Conservation (phyloP, 2,329 filamentous ascomycete species). For the Apiospora rasikravindrae region DNA sequence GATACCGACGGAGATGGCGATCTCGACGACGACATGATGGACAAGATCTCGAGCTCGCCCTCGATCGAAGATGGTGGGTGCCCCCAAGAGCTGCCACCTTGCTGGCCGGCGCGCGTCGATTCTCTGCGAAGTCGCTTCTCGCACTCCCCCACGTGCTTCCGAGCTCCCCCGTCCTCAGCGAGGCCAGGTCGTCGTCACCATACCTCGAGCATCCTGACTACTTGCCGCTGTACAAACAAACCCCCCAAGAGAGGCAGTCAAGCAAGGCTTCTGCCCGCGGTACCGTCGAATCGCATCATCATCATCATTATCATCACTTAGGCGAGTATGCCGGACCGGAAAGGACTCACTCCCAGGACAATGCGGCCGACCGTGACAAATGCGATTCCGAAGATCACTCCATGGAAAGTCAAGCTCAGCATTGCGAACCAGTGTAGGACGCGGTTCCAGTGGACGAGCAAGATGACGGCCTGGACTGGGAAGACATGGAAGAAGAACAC, state of each 20-base stretch:
- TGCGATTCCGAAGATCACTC: conserved; percentile 27
- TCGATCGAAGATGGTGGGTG: conserved; percentile 99
- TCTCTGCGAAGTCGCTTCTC: conserved; percentile 44
- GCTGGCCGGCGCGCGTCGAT: conserved; percentile 51
- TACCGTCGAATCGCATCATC: conserved; percentile 48
- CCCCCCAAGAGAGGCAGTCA: conserved; percentile 32
- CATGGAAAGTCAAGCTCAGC: conserved; percentile 35
- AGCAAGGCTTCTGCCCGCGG: conserved; percentile 40
- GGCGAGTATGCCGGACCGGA: conserved; percentile 50
- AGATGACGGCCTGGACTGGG: conserved; percentile 32
- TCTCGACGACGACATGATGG: conserved; percentile 92
- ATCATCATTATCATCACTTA: conserved; percentile 55
- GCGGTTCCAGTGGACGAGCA: neutral
- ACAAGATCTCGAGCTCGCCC: conserved; percentile 97
- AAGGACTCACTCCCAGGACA: conserved; percentile 27
- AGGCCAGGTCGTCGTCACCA: conserved; percentile 48
- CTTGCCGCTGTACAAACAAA: conserved; percentile 33
- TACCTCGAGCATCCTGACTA: conserved; percentile 46
- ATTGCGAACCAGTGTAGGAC: conserved; percentile 27
- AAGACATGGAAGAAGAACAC: conserved; percentile 21
- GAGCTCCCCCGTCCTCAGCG: conserved; percentile 38
- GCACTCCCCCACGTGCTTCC: conserved; percentile 30
- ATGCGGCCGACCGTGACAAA: conserved; percentile 16
- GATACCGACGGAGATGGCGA: conserved; percentile 75
- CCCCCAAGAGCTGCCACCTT: conserved; percentile 45